Base-by-base conservation (phyloP, 306 rosid genomes). In the Cicer pinnatifidum region DNA sequence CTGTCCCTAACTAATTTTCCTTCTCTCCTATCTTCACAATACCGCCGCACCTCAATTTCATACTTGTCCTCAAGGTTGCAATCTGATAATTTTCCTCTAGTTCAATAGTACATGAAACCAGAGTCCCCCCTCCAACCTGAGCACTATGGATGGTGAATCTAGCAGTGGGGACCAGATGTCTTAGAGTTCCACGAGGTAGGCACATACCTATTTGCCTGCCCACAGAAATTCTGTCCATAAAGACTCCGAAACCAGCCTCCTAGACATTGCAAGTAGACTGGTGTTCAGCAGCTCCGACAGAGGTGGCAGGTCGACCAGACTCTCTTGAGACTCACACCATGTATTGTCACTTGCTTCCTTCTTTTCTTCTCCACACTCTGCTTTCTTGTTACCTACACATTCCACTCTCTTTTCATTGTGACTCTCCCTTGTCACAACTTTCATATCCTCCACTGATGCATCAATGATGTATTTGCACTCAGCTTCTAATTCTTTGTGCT, bases 1-100 rank as follows among this genome's bases (percentile, higher is more conserved):
- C 46, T 61, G 67, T 33, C 67, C 20, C 67, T 61, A 8, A 37
- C 67, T 10, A 61, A 61, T 37, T 37, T 61, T 13, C 46, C 67
- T 37, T 61, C 67, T 23, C 39, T 37, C 12, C 38, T 61, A 37
- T 61, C 67, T 15, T 37, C 37, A 37, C 12, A 61, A n/a, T 60
- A 37, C 11, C 43, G 7, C 37, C 67, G 0, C 46, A 23, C 45
- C 20, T n/a, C 41, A 60, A 37, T 33, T 60, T 60, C 43, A 59
- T 23, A 15, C 65, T 28, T 11, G 41, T 59, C 12, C 43, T 11
- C 65, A 12, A 59, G 43, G 65, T 8, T 11, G 43, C 16, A 59
- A 11, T 33, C 15, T 28, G 43, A 33, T 11, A 33, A 35, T 11
- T 58, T 23, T 33, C 65, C 65, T 44, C 48, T 11, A 5, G 60